A percentile compares a stretch with the other conserved stretches of the same genome.
phyloP scores from a whole-genome alignment of 1,284 basidiomycete genomes.

The Ustilago loliicola region DNA sequence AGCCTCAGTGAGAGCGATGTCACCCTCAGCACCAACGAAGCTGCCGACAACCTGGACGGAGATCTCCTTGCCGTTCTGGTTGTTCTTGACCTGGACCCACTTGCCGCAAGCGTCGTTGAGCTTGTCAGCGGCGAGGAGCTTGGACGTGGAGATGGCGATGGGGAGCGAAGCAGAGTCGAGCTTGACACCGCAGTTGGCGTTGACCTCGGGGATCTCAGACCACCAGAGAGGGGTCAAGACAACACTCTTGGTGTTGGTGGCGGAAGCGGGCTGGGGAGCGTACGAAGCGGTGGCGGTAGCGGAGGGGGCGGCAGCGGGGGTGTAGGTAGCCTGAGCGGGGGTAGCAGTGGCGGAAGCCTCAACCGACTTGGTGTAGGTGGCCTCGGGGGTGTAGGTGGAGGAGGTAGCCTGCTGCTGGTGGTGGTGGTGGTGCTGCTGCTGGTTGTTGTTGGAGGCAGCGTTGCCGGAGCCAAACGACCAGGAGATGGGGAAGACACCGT shows the following conservation, averaged over 20 bases:
- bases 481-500: conserved; percentile 64
- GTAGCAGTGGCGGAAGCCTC: conserved; percentile 22
- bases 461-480: conserved; percentile 56
- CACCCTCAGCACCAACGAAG: conserved; percentile 40
- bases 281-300: conserved; percentile 22
- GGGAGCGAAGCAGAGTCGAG: conserved; percentile 39
- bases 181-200: conserved; percentile 42
- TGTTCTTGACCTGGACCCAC: conserved; percentile 60
- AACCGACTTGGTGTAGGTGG: conserved; percentile 22
- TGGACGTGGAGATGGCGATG: conserved; percentile 52
- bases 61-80: conserved; percentile 60
- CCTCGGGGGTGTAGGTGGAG: conserved; percentile 32
- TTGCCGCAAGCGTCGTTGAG: conserved; percentile 54
- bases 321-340: conserved; percentile 23
- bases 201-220: conserved; percentile 31
- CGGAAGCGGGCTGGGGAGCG: conserved; percentile 45
- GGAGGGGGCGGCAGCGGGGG: conserved; percentile 21
- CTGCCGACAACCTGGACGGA: conserved; percentile 52
- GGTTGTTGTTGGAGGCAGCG: conserved; percentile 42
- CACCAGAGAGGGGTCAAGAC: conserved; percentile 55
- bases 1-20: conserved; percentile 50
- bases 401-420: conserved; percentile 37
- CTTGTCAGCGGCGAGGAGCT: conserved; percentile 45
- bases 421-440: conserved; percentile 41
- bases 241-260: conserved; percentile 45